Conservation (phyloP, 2,329 filamentous ascomycete species). For the Trichoderma asperellum region DNA sequence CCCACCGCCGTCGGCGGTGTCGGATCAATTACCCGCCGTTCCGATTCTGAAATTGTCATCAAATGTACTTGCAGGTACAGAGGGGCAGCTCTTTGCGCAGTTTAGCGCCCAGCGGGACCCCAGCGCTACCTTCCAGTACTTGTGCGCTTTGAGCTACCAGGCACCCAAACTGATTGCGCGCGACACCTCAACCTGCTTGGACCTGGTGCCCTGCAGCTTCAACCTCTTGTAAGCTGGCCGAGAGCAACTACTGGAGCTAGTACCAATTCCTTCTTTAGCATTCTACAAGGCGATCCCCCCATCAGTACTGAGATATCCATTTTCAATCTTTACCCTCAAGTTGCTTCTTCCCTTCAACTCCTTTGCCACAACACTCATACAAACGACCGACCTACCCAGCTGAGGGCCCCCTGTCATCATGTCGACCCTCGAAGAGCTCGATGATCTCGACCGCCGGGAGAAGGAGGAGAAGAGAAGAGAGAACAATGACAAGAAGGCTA, state of each 20-base stretch:
- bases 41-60: slow-evolving; percentile 12
- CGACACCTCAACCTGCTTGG: slow-evolving; percentile 29
- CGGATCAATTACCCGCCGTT: slow-evolving; percentile 30
- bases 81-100: background rate
- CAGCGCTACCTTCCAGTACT: slow-evolving; percentile 9
- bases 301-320: background rate
- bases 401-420: slow-evolving; percentile 52
- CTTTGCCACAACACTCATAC: background rate
- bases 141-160: slow-evolving; percentile 10
- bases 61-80: slow-evolving; percentile 4
- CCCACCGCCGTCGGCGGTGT: slow-evolving; percentile 4
- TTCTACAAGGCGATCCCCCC: slow-evolving; percentile 13
- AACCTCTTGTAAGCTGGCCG: slow-evolving; percentile 26
- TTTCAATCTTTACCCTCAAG: background rate
- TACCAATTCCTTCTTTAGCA: slow-evolving; percentile 15
- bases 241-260: slow-evolving; percentile 20
- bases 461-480: slow-evolving; percentile 66
- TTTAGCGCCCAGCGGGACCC: rapidly evolving
- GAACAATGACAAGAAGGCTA: slow-evolving; percentile 48
- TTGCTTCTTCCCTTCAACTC: background rate
- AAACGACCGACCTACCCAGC: slow-evolving; percentile 1
- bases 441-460: slow-evolving; percentile 81
- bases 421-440: slow-evolving; percentile 91
- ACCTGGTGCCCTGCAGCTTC: slow-evolving; percentile 30
- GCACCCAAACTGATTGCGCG: slow-evolving; percentile 31